Percentiles rank a stretch among this genome's conserved stretches.
phyloP scores from a whole-genome alignment of 768 basidiomycete species.

The Rhodotorula toruloides region DNA sequence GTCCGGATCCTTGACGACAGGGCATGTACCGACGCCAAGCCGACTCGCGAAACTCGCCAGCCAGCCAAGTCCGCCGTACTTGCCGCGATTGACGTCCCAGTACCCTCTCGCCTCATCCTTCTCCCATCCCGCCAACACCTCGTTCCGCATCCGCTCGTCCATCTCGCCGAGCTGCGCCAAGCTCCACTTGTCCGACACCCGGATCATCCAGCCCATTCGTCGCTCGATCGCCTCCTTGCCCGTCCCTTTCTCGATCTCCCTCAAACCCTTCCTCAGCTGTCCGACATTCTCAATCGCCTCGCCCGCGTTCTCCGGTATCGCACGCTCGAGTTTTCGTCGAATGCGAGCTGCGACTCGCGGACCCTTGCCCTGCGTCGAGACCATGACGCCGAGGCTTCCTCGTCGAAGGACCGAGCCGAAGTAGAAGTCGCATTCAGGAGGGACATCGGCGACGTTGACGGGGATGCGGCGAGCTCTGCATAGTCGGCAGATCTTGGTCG shows the following conservation, averaged over 20 bases:
- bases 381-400: conserved; percentile 89
- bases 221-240: conserved; percentile 62
- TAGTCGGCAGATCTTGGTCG: conserved; percentile 64
- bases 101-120: conserved; percentile 49
- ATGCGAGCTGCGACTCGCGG: conserved; percentile 86
- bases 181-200: conserved; percentile 76
- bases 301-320: conserved; percentile 68
- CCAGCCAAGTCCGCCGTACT: conserved; percentile 1
- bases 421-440: conserved; percentile 93
- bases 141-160: conserved; percentile 61
- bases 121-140: conserved; percentile 81
- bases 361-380: conserved; percentile 89
- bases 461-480: conserved; percentile 68
- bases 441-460: conserved; percentile 94
- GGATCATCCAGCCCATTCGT: conserved; percentile 89
- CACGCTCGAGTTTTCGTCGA: conserved; percentile 60
- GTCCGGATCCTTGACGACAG: conserved; percentile 21
- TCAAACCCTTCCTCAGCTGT: conserved; percentile 62
- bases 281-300: conserved; percentile 76
- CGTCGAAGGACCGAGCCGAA: conserved; percentile 89
- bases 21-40: conserved; percentile 20
- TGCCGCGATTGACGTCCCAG: conserved; percentile 30
- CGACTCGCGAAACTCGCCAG: conserved; percentile 4
- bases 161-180: conserved; percentile 71
- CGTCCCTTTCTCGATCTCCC: conserved; percentile 73